Percentiles rank a stretch among this genome's conserved stretches.
These are phyloP conservation scores for Ambrosiella xylebori DNA, from an alignment of 2,329 filamentous ascomycete genomes.

Conservation along the genomic window DNA sequence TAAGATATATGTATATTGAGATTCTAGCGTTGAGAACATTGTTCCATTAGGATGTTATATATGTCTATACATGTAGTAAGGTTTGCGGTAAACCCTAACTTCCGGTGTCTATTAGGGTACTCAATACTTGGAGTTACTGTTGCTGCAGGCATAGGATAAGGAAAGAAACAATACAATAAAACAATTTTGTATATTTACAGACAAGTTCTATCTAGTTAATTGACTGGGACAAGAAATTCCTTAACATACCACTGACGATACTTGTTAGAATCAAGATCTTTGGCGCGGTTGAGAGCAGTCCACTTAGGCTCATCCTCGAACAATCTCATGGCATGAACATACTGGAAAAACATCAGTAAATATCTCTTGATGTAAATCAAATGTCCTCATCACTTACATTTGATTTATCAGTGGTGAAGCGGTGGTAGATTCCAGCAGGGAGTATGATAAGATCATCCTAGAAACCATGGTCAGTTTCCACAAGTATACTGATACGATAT, in stretches of 20 bases:
- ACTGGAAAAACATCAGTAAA: slow-evolving; percentile 34
- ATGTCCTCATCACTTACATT: slow-evolving; percentile 46
- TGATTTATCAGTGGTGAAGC: slow-evolving; percentile 82
- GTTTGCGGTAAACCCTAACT: no score
- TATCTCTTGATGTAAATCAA: background rate
- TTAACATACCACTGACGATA: slow-evolving; percentile 62
- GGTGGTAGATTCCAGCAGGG: slow-evolving; percentile 89
- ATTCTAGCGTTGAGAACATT: no score
- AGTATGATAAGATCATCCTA: slow-evolving; percentile 74
- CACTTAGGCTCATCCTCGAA: slow-evolving; percentile 99
- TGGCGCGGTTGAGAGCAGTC: slow-evolving; percentile 74
- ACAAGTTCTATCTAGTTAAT: slow-evolving; percentile 7
- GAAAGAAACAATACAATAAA: no score
- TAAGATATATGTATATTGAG: no score
- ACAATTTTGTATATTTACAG: no score
- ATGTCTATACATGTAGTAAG: no score
- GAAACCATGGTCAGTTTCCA: background rate
- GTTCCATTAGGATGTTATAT: no score
- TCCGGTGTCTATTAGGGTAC: no score
- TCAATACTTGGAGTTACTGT: no score
- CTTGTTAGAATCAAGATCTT: slow-evolving; percentile 60
- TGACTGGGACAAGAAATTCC: slow-evolving; percentile 8
- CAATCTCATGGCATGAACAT: slow-evolving; percentile 84
- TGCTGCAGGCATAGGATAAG: no score
- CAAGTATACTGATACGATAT: background rate